These are phyloP conservation scores for Mortierella sp. DNA, from an alignment of 371 early-diverging fungal genomes.

Conservation along the genomic window DNA sequence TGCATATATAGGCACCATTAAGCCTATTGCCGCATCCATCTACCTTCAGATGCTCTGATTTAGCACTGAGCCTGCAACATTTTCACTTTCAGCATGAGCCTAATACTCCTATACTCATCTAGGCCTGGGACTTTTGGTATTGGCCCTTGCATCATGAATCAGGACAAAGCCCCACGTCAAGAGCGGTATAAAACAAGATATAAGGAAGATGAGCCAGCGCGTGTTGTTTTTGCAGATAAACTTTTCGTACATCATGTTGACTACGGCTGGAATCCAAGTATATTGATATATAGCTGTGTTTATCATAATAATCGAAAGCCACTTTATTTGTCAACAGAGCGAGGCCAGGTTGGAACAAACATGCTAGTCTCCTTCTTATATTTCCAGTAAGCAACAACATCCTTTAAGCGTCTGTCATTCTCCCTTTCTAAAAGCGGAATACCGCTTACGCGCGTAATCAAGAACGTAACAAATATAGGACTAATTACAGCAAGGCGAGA, in stretches of 20 bases:
- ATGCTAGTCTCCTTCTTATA: conserved; percentile 53
- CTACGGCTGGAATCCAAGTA: too few relatives aligned
- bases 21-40: background rate
- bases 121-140: background rate
- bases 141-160: background rate
- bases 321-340: conserved; percentile 21
- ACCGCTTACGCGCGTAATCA: conserved; percentile 55
- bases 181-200: background rate
- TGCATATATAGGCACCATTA: background rate
- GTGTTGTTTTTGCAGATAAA: too few relatives aligned
- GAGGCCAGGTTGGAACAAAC: conserved; percentile 53
- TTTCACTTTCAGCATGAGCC: background rate
- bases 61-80: background rate
- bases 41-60: background rate
- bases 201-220: too few relatives aligned
- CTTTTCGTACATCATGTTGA: too few relatives aligned
- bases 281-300: too few relatives aligned
- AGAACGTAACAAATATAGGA: conserved; percentile 46
- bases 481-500: conserved; percentile 37
- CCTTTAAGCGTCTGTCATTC: conserved; percentile 47
- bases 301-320: too few relatives aligned
- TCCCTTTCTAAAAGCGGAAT: conserved; percentile 47
- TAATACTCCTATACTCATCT: background rate
- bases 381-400: conserved; percentile 55
- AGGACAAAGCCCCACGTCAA: background rate